Evolutionary conservation across 2,329 filamentous ascomycete genomes (phyloP).

Genomic region (Phoma sp.): DNA sequence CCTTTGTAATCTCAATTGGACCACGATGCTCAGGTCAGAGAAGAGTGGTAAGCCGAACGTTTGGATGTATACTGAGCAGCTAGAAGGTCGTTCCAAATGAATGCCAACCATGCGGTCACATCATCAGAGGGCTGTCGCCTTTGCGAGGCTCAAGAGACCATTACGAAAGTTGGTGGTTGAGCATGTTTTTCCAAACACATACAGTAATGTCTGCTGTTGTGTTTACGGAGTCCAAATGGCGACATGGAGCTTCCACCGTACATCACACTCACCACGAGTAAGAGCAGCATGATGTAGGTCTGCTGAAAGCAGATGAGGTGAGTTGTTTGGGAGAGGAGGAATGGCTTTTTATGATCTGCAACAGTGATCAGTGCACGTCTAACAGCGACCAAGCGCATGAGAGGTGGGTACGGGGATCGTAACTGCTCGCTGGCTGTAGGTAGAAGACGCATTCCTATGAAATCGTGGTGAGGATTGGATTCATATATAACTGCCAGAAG

Average conservation of each 20-base stretch:
- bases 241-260: neutral
- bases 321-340: neutral
- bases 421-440: neutral
- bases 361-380: neutral
- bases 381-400: neutral
- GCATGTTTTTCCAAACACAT: neutral
- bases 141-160: neutral
- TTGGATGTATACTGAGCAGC: neutral
- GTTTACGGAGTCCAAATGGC: neutral
- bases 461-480: neutral
- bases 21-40: no score
- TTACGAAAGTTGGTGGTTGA: neutral
- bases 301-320: neutral
- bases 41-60: neutral
- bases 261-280: neutral
- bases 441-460: neutral
- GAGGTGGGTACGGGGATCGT: neutral
- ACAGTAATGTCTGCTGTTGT: neutral
- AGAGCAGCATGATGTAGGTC: neutral
- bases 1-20: neutral
- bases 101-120: neutral
- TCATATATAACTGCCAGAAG: neutral
- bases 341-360: neutral
- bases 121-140: neutral
- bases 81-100: neutral